These are phyloP conservation scores for Hansenula lynferdii DNA, from an alignment of 1,139 yeast genomes.

Conservation along the genomic window DNA sequence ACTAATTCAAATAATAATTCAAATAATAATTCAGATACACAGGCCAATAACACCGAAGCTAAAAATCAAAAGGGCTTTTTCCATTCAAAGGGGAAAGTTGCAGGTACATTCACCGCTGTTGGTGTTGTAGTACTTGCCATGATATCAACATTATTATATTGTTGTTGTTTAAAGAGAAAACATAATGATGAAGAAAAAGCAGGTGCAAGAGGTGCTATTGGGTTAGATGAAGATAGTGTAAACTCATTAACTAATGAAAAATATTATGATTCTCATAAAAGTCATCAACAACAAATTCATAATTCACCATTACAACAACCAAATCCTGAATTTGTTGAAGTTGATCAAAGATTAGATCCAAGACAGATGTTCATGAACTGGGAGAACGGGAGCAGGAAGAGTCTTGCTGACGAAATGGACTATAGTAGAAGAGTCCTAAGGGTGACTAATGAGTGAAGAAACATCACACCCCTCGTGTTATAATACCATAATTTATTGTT, in stretches of 20 bases:
- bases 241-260: background rate
- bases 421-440: slow-evolving; percentile 66
- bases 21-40: background rate
- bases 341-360: slow-evolving; percentile 70
- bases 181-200: slow-evolving; percentile 25
- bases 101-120: slow-evolving; percentile 33
- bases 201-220: slow-evolving; percentile 7
- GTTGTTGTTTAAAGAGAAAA: slow-evolving; percentile 19
- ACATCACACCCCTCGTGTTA: too few species aligned
- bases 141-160: slow-evolving; percentile 20
- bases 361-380: slow-evolving; percentile 47
- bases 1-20: background rate
- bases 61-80: slow-evolving; percentile 22
- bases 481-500: too few species aligned
- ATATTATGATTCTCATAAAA: background rate
- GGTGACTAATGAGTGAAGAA: slow-evolving; percentile 44
- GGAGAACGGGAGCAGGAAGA: slow-evolving; percentile 51
- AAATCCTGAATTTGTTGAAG: slow-evolving; percentile 34
- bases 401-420: slow-evolving; percentile 72
- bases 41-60: background rate
- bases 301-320: background rate
- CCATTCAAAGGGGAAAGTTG: slow-evolving; percentile 32
- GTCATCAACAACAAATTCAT: slow-evolving; percentile 1
- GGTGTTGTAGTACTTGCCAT: slow-evolving; percentile 27
- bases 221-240: background rate